These are phyloP conservation scores for Monosporascus sp. DNA, from an alignment of 2,329 filamentous ascomycete genomes.

Conservation along the genomic window DNA sequence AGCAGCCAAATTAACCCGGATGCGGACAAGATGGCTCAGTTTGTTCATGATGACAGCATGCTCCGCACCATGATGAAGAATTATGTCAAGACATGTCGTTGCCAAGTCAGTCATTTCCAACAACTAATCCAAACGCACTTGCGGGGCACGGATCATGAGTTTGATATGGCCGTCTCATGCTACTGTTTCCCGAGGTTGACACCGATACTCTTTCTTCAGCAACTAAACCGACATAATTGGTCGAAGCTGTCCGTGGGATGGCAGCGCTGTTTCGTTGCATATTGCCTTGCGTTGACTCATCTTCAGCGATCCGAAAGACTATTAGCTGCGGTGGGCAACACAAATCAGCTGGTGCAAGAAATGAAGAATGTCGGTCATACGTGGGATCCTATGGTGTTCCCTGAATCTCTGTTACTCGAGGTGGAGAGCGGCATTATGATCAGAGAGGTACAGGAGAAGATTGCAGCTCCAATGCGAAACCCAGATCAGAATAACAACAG, in stretches of 20 bases:
- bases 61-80: background rate
- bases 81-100: background rate
- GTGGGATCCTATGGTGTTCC: slow-evolving; percentile 47
- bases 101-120: background rate
- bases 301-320: slow-evolving; percentile 40
- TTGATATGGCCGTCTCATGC: background rate
- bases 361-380: slow-evolving; percentile 45
- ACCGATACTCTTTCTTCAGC: slow-evolving; percentile 30
- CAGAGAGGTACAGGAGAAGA: slow-evolving; percentile 51
- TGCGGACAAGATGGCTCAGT: background rate
- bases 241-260: slow-evolving; percentile 25
- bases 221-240: slow-evolving; percentile 24
- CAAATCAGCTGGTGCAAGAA: slow-evolving; percentile 34
- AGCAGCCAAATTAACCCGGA: background rate
- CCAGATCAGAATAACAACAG: slow-evolving; percentile 36
- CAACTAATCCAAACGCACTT: background rate
- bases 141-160: background rate
- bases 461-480: slow-evolving; percentile 51
- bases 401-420: slow-evolving; percentile 61
- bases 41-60: background rate
- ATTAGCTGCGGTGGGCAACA: slow-evolving; percentile 15
- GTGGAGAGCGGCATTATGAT: slow-evolving; percentile 59
- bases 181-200: background rate
- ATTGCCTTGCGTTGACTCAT: slow-evolving; percentile 34
- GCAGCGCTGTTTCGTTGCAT: slow-evolving; percentile 31